Conservation (phyloP, 257 asterid genomes). For the Osmanthus fragrans region DNA sequence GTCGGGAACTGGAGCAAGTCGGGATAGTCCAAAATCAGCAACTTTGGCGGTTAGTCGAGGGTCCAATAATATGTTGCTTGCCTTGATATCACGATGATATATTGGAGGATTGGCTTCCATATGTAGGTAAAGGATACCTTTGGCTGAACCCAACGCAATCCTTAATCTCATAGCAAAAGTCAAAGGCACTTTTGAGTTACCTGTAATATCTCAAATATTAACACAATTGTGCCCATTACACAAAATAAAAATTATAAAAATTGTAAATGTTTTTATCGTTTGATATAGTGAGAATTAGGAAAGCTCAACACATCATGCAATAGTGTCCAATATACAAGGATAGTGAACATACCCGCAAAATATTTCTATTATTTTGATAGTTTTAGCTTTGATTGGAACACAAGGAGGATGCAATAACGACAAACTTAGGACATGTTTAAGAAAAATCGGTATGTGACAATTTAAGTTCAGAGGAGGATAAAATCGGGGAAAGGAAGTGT, state of each 20-base stretch:
- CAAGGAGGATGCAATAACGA: not conserved
- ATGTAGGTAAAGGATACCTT: constrained; percentile 93
- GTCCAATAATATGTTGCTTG: constrained; percentile 89
- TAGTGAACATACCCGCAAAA: not conserved
- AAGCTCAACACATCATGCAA: not conserved
- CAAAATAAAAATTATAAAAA: not conserved
- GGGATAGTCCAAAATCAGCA: constrained; percentile 94
- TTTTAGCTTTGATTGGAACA: not conserved
- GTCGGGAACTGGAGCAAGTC: constrained; percentile 85
- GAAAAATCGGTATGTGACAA: not conserved
- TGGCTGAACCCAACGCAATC: constrained; percentile 78
- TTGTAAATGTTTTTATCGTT: not conserved
- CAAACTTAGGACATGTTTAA: not conserved
- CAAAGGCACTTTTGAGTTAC: constrained; percentile 57
- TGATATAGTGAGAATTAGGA: not conserved
- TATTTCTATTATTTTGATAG: not conserved
- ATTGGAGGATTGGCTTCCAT: constrained; percentile 98
- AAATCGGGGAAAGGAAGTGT: not conserved
- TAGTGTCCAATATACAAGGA: not conserved
- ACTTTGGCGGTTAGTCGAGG: constrained; percentile 74
- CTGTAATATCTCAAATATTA: constrained; percentile 38
- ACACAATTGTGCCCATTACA: not conserved
- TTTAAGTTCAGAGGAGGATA: not conserved
- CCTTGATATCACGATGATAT: constrained; percentile 94
- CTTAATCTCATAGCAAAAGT: constrained; percentile 71